A percentile compares a stretch with the other conserved stretches of the same genome.
Evolutionary conservation across 169 alveolate species (phyloP).

Genomic region (Cryptosporidium felis): DNA sequence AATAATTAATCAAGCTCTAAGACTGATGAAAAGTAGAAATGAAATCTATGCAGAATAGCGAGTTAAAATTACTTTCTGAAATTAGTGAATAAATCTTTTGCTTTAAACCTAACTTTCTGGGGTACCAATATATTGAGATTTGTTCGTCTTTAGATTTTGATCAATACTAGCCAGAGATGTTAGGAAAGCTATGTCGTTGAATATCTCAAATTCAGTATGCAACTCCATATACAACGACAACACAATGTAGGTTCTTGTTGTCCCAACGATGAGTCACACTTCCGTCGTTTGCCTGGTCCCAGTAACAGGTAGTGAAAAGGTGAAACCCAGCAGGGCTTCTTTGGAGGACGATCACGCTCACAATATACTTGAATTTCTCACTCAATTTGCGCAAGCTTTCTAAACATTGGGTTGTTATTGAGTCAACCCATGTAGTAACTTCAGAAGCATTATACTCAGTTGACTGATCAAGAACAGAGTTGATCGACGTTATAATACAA

Average conservation of each 20-base stretch:
- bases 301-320: slow-evolving; percentile 82
- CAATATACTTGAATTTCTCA: slow-evolving; percentile 80
- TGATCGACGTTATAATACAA: slow-evolving; percentile 63
- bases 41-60: not conserved
- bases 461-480: slow-evolving; percentile 59
- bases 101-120: too few relatives aligned
- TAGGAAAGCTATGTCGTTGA: too few relatives aligned
- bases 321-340: slow-evolving; percentile 85
- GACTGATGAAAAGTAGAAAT: slow-evolving; percentile 33
- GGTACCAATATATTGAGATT: too few relatives aligned
- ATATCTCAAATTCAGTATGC: slow-evolving; percentile 61
- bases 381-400: slow-evolving; percentile 70
- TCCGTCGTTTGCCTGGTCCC: slow-evolving; percentile 87
- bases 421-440: slow-evolving; percentile 75
- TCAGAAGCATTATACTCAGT: slow-evolving; percentile 69
- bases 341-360: slow-evolving; percentile 79
- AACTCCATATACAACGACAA: slow-evolving; percentile 78
- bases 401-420: slow-evolving; percentile 71
- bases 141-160: too few relatives aligned
- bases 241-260: slow-evolving; percentile 79
- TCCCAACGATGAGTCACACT: slow-evolving; percentile 82
- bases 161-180: too few relatives aligned
- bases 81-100: too few relatives aligned
- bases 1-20: slow-evolving; percentile 22
- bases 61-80: not conserved